Conservation (phyloP, 352 stramenopile species). For the Phytophthora idaei region DNA sequence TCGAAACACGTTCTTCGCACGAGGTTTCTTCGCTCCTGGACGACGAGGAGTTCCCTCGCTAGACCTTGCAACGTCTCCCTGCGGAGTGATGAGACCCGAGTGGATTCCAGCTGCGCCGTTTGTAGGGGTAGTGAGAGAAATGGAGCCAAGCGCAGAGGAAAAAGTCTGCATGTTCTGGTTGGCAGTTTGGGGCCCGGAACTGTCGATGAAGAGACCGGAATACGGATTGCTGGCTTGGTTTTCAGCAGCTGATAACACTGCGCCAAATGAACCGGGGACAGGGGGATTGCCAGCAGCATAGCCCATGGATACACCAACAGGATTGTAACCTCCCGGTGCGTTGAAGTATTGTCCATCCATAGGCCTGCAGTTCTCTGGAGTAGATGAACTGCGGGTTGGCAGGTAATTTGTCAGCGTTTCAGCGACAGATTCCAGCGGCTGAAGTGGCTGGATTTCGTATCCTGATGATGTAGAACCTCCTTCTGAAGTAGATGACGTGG, state of each 20-base stretch:
- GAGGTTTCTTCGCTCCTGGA: constrained; percentile 60
- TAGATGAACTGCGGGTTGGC: constrained; percentile 17
- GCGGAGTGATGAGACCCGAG: constrained; percentile 34
- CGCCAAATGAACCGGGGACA: constrained; percentile 14
- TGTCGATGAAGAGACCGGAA: constrained; percentile 35
- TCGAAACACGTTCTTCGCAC: constrained; percentile 77
- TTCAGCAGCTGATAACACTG: constrained; percentile 21
- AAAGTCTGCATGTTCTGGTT: constrained; percentile 31
- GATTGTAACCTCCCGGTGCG: constrained; percentile 20
- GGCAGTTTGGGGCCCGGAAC: constrained; percentile 10
- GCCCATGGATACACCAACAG: constrained; percentile 11
- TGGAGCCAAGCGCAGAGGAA: constrained; percentile 29
- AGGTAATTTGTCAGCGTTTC: constrained; percentile 51
- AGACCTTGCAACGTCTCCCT: constrained; percentile 8
- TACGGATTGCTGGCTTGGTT: constrained; percentile 17
- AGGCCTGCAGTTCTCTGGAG: constrained; percentile 4
- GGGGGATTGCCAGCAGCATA: neutral
- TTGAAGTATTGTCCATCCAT: constrained; percentile 31
- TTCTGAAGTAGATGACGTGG: constrained; percentile 2
- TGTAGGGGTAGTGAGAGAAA: constrained; percentile 31
- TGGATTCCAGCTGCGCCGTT: constrained; percentile 18
- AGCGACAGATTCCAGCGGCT: constrained; percentile 34
- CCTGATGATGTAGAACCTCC: constrained; percentile 1
- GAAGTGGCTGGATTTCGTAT: constrained; percentile 38
- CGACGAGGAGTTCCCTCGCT: constrained; percentile 22